Conservation (phyloP, 2,329 filamentous ascomycete species). For the Fusarium verrucosum region DNA sequence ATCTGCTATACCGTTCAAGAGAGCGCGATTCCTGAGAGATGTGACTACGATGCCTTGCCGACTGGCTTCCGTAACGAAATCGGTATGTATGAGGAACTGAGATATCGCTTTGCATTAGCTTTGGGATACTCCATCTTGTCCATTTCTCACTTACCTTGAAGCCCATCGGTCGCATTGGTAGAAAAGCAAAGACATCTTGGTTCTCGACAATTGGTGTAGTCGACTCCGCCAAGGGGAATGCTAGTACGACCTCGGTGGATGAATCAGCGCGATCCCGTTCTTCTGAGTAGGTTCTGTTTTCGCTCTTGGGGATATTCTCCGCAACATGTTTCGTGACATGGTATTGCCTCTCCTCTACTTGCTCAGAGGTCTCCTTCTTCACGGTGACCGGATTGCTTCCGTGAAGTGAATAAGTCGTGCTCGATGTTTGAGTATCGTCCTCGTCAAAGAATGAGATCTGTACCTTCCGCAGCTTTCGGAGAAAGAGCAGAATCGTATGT, state of each 20-base stretch:
- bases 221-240: slow-evolving; percentile 54
- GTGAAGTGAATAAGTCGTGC: slow-evolving; percentile 19
- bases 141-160: slow-evolving; percentile 51
- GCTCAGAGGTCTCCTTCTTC: neutral
- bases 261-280: slow-evolving; percentile 41
- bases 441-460: slow-evolving; percentile 45
- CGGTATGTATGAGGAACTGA: slow-evolving; percentile 59
- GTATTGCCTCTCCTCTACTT: slow-evolving; percentile 21
- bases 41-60: slow-evolving; percentile 53
- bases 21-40: slow-evolving; percentile 51
- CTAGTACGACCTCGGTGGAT: slow-evolving; percentile 53
- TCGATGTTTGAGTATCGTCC: neutral
- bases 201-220: slow-evolving; percentile 49
- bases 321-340: slow-evolving; percentile 46
- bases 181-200: slow-evolving; percentile 58
- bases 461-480: slow-evolving; percentile 52
- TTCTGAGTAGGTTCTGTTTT: slow-evolving; percentile 48
- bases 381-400: slow-evolving; percentile 13
- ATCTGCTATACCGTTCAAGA: slow-evolving; percentile 50
- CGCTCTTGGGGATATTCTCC: slow-evolving; percentile 45
- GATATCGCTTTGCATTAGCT: neutral
- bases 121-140: neutral
- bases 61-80: slow-evolving; percentile 59
- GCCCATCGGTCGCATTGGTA: slow-evolving; percentile 54
- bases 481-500: slow-evolving; percentile 53